Evolutionary conservation across 2,329 filamentous ascomycete species (phyloP).

Genomic region (Xylaria digitata): DNA sequence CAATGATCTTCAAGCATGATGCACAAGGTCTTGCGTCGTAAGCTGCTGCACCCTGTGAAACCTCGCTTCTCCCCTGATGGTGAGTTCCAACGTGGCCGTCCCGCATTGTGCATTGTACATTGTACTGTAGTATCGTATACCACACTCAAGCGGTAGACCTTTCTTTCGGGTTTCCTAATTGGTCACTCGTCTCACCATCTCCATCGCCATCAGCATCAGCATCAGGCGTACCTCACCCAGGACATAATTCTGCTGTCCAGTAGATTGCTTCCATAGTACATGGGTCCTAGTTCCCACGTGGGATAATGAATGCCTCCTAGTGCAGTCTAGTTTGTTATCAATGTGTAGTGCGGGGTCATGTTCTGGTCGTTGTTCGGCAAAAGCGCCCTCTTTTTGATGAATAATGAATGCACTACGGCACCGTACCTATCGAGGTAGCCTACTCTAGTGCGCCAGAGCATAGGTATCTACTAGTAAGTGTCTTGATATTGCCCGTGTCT

Average conservation of each 20-base stretch:
- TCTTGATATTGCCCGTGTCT: not conserved
- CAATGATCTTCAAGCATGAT: slow-evolving; percentile 27
- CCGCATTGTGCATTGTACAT: slow-evolving; percentile 1
- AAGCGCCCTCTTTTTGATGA: slow-evolving; percentile 4
- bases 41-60: slow-evolving; percentile 34
- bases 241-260: too few species aligned
- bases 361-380: slow-evolving; percentile 2
- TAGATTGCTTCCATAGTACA: not conserved
- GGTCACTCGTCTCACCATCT: slow-evolving; percentile 33
- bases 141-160: too few species aligned
- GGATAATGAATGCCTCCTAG: slow-evolving; percentile 11
- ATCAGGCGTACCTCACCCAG: slow-evolving; percentile 10
- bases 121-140: too few species aligned
- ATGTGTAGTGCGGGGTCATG: slow-evolving; percentile 25
- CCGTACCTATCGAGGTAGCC: too few species aligned
- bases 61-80: slow-evolving; percentile 33
- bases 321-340: not conserved
- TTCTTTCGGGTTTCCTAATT: slow-evolving; percentile 26
- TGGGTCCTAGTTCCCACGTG: slow-evolving; percentile 32
- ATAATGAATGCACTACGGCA: not conserved
- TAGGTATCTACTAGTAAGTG: too few species aligned
- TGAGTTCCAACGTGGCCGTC: slow-evolving; percentile 31
- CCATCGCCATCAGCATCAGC: slow-evolving; percentile 16
- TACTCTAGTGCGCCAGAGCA: not conserved
- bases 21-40: slow-evolving; percentile 21